A percentile compares a stretch with the other conserved stretches of the same genome.
Evolutionary conservation across 148 eudicot genomes (phyloP).

Genomic region (Vaccinium vitisidaea): DNA sequence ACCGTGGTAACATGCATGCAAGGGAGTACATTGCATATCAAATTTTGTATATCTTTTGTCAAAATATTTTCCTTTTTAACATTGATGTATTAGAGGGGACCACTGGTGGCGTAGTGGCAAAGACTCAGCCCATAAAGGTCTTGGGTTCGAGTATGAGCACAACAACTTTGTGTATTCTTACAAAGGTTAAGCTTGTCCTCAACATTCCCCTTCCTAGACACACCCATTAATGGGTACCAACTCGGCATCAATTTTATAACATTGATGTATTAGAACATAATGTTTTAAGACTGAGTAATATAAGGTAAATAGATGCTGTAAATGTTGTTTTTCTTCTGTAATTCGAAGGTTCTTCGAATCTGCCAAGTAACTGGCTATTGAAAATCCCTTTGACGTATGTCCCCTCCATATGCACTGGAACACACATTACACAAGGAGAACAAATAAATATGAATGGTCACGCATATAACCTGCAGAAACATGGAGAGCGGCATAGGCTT

Average conservation of each 20-base stretch:
- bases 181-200: too few species aligned
- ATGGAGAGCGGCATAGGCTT: background rate
- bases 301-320: background rate
- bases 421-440: background rate
- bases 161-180: too few species aligned
- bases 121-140: too few species aligned
- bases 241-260: too few species aligned
- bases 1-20: background rate
- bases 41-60: background rate
- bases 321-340: background rate
- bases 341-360: background rate
- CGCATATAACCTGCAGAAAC: background rate
- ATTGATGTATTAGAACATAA: background rate
- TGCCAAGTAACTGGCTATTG: background rate
- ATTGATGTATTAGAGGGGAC: background rate
- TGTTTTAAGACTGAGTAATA: background rate
- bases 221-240: too few species aligned
- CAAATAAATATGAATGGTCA: background rate
- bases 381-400: background rate
- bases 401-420: background rate
- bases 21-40: background rate
- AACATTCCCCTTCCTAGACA: too few species aligned
- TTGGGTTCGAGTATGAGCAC: too few species aligned
- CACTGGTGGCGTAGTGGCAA: too few species aligned
- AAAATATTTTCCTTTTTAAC: background rate